Percentiles rank a stretch among this genome's conserved stretches.
Evolutionary conservation across 257 asterid species (phyloP).

Genomic region (Anisodus acutangulus): DNA sequence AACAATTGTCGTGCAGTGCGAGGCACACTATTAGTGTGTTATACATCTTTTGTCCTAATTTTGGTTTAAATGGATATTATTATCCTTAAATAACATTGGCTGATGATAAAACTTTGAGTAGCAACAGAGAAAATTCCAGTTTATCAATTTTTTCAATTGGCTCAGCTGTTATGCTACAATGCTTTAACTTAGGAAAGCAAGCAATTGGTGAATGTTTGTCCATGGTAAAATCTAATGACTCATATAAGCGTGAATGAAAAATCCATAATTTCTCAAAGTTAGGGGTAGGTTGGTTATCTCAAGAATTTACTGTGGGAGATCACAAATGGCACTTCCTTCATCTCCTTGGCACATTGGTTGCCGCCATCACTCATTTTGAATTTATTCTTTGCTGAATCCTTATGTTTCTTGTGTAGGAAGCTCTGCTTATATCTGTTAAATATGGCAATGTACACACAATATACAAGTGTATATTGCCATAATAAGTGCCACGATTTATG

Average conservation of each 20-base stretch:
- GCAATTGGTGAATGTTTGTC: constrained; percentile 29
- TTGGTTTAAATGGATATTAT: no score
- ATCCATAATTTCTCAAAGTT: not conserved
- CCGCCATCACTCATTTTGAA: not conserved
- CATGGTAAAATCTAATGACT: not conserved
- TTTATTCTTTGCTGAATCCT: not conserved
- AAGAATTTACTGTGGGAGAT: not conserved
- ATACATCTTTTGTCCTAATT: no score
- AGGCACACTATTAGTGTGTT: constrained; percentile 16
- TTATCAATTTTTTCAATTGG: not conserved
- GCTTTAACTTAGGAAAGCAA: not conserved
- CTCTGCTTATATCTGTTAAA: not conserved
- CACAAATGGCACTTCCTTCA: not conserved
- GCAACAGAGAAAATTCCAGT: not conserved
- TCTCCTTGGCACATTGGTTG: not conserved
- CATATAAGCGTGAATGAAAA: not conserved
- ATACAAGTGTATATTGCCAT: no score
- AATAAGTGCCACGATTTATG: no score
- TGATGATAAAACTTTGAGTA: no score
- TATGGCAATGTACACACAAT: no score
- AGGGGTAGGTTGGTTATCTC: not conserved
- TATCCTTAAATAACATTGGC: no score
- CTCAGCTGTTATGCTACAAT: not conserved
- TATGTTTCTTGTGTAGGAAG: not conserved
- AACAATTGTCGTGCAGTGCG: constrained; percentile 27